These are phyloP conservation scores for Tremella fuciformis DNA, from an alignment of 768 basidiomycete species.

Conservation along the genomic window DNA sequence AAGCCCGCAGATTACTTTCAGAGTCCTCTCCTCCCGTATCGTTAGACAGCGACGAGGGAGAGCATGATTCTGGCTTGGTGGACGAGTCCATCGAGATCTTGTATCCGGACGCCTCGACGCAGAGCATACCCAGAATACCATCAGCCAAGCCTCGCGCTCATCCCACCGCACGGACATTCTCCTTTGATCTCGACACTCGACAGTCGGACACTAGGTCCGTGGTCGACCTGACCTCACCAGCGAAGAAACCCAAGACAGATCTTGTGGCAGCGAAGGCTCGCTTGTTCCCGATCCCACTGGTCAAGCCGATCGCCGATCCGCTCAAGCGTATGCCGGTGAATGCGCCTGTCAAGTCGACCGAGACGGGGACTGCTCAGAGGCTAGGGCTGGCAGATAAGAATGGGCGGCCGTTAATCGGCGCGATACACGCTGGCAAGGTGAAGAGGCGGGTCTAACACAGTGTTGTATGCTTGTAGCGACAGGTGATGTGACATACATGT, in stretches of 20 bases:
- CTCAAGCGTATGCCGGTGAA: neutral
- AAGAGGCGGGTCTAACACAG: too few relatives aligned
- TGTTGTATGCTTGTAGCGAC: too few relatives aligned
- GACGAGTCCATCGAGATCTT: neutral
- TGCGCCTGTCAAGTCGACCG: neutral
- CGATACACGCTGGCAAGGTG: too few relatives aligned
- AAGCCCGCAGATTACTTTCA: neutral
- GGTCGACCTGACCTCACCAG: too few relatives aligned
- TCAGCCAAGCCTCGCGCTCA: neutral
- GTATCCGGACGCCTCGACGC: neutral
- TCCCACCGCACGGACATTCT: slow-evolving; percentile 1
- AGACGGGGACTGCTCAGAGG: neutral
- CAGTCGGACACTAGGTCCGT: neutral
- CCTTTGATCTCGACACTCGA: neutral
- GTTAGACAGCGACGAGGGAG: neutral
- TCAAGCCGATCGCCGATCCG: neutral
- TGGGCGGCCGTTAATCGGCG: neutral
- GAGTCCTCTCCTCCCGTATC: neutral
- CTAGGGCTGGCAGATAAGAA: slow-evolving; percentile 3
- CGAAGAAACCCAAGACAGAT: too few relatives aligned
- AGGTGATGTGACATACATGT: too few relatives aligned
- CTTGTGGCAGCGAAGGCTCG: too few relatives aligned
- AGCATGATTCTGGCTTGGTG: neutral
- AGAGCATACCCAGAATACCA: neutral
- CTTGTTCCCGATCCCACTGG: neutral